These are phyloP conservation scores for Sordariomycetes sp. DNA, from an alignment of 2,329 filamentous ascomycete genomes.

Conservation along the genomic window DNA sequence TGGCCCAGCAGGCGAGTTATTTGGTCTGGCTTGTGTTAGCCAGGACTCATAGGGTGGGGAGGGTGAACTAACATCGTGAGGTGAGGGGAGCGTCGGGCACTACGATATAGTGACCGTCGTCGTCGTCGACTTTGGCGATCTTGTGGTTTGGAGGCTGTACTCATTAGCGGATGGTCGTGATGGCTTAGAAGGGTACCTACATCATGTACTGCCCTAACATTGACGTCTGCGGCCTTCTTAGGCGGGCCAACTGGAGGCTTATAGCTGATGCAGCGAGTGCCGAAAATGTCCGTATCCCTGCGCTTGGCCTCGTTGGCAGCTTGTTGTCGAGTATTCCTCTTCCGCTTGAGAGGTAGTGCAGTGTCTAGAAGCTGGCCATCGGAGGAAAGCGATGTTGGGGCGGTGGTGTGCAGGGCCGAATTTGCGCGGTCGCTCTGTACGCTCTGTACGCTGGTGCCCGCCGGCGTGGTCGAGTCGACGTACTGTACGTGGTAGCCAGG, in stretches of 20 bases:
- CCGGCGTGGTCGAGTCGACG: slow-evolving; percentile 44
- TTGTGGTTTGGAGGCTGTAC: slow-evolving; percentile 31
- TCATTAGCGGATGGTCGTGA: neutral
- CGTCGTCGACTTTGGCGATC: slow-evolving; percentile 78
- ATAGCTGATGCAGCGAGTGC: slow-evolving; percentile 69
- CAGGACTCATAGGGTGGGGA: neutral
- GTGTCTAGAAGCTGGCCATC: slow-evolving; percentile 55
- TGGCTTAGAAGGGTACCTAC: slow-evolving; percentile 33
- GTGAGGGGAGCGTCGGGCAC: slow-evolving; percentile 79
- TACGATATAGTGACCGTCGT: slow-evolving; percentile 95
- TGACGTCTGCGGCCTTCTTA: slow-evolving; percentile 79
- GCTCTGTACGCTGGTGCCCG: slow-evolving; percentile 66
- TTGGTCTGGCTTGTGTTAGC: slow-evolving; percentile 51
- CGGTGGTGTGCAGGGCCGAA: slow-evolving; percentile 74
- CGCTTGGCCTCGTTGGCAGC: slow-evolving; percentile 74
- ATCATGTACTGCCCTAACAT: slow-evolving; percentile 52
- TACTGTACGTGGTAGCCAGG: no score
- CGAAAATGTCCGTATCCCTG: slow-evolving; percentile 60
- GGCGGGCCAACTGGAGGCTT: slow-evolving; percentile 79
- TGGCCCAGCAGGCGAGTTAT: slow-evolving; percentile 87
- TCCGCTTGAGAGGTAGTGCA: slow-evolving; percentile 77
- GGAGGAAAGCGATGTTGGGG: slow-evolving; percentile 69
- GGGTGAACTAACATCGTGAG: slow-evolving; percentile 59
- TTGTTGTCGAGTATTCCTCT: slow-evolving; percentile 75
- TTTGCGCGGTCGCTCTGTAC: slow-evolving; percentile 77